Evolutionary conservation across 208 protist genomes (phyloP), one percentile per base, ranked within the genome.

Genomic region (Crithidia brevicula): DNA sequence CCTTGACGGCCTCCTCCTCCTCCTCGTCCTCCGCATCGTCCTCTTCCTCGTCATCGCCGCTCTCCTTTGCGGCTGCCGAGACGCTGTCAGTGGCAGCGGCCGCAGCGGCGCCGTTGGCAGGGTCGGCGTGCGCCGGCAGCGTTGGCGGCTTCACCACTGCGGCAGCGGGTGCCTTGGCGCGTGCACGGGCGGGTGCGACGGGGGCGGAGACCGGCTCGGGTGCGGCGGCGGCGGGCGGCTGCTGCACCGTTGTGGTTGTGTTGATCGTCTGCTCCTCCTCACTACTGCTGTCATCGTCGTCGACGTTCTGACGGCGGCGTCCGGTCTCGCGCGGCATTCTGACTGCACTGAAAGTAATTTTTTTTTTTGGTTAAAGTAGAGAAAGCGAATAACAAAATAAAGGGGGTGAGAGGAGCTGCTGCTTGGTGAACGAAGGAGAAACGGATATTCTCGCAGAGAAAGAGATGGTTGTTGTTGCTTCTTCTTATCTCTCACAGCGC

Each of bases 271-370:
- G 60, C 34, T 77, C 65, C 30, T 81, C 61, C 16, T 71, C 57
- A 34, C 65, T 59, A 51, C 58, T 63, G 58, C 57, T 74, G 38
- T 74, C 74, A 16, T 68, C 63, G 36, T 67, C 65, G 28, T 71
- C 67, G 58, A 43, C 74, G 57, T 68, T 66, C 49, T 58, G 57
- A 33, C 61, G 77, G 30, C 65, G 69, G 59, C 69, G 69, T 22
- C 69, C 69, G 10, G 52, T 63, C n/a, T 75, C 69, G 23, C 51
- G 53, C 25, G 27, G 34, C 69, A 67, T 72, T 42, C 2, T 25
- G 20, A 3, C 8, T 27, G 3, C 6, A 15, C 38, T 59, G 6
- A 20, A 18, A 22, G 28, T 36, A 10, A n/a, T n/a, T n/a, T n/a
- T n/a, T 28, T 51, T 51, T 27, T 27, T 51, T 27, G 8, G 46